A percentile compares a stretch with the other conserved stretches of the same genome.
Conservation (phyloP, 2,329 filamentous ascomycete genomes). For the Aciculosporium take region DNA sequence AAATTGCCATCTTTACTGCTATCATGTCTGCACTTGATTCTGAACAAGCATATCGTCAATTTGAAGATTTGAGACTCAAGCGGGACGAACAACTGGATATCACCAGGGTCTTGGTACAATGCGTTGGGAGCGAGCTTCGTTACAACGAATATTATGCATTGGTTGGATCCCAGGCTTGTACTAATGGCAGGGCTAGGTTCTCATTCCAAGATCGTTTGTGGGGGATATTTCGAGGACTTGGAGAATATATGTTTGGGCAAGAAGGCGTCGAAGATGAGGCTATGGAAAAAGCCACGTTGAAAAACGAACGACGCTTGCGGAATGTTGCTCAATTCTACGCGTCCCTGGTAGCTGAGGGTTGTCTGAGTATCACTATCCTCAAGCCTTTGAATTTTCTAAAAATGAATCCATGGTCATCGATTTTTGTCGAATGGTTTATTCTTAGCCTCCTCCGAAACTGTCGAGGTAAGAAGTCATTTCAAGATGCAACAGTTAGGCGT, state of each 20-base stretch:
- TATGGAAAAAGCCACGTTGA: conserved; percentile 30
- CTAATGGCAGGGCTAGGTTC: conserved; percentile 61
- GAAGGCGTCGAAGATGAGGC: conserved; percentile 42
- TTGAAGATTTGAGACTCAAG: conserved; percentile 73
- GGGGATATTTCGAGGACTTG: conserved; percentile 72
- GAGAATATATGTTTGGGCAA: conserved; percentile 61
- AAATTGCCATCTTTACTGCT: conserved; percentile 83
- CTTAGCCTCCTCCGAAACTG: conserved; percentile 60
- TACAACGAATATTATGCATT: conserved; percentile 94
- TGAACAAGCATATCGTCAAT: conserved; percentile 66
- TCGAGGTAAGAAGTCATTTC: conserved; percentile 27
- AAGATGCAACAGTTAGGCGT: conserved; percentile 45
- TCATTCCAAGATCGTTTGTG: conserved; percentile 80
- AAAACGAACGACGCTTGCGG: conserved; percentile 34
- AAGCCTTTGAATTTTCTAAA: conserved; percentile 68
- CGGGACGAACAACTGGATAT: conserved; percentile 77
- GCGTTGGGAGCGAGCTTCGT: conserved; percentile 62
- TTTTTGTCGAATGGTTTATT: conserved; percentile 69
- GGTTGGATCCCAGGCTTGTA: conserved; percentile 65
- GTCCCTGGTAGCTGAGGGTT: conserved; percentile 31
- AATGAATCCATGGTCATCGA: conserved; percentile 59
- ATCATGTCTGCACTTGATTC: conserved; percentile 76
- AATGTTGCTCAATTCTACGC: conserved; percentile 43
- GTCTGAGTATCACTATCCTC: conserved; percentile 33
- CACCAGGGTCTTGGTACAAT: conserved; percentile 75